Evolutionary conservation across 202 grass and related monocot species (phyloP).

Genomic region (Panicum virgatum): DNA sequence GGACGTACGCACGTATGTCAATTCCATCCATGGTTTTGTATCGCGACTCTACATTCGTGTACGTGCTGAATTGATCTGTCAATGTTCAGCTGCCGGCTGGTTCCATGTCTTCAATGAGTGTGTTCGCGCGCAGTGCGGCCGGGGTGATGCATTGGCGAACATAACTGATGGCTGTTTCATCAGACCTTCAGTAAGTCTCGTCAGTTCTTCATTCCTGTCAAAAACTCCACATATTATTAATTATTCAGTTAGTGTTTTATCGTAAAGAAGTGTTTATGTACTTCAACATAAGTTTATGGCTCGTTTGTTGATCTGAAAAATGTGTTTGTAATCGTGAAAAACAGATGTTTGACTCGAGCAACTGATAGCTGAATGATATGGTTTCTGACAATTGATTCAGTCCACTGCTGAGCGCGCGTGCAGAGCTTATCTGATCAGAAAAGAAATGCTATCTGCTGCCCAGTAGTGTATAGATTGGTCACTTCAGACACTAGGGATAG

Average conservation of each 20-base stretch:
- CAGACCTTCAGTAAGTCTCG: not conserved
- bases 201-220: not conserved
- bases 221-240: not conserved
- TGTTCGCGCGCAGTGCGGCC: too few relatives aligned
- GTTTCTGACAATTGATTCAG: not conserved
- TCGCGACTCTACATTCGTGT: not conserved
- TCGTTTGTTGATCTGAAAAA: not conserved
- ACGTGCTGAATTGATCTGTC: conserved; percentile 11
- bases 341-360: not conserved
- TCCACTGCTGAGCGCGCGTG: not conserved
- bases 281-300: not conserved
- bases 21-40: not conserved
- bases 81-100: not conserved
- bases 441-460: not conserved
- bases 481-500: not conserved
- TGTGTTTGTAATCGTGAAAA: not conserved
- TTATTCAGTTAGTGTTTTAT: not conserved
- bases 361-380: not conserved
- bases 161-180: not conserved
- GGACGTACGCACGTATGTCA: not conserved
- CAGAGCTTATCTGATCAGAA: conserved; percentile 9
- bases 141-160: not conserved
- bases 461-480: not conserved
- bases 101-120: conserved; percentile 4
- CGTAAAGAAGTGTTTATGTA: too few relatives aligned